phyloP scores from a whole-genome alignment of 2,329 filamentous ascomycete genomes.

The Hypocreales sp. region DNA sequence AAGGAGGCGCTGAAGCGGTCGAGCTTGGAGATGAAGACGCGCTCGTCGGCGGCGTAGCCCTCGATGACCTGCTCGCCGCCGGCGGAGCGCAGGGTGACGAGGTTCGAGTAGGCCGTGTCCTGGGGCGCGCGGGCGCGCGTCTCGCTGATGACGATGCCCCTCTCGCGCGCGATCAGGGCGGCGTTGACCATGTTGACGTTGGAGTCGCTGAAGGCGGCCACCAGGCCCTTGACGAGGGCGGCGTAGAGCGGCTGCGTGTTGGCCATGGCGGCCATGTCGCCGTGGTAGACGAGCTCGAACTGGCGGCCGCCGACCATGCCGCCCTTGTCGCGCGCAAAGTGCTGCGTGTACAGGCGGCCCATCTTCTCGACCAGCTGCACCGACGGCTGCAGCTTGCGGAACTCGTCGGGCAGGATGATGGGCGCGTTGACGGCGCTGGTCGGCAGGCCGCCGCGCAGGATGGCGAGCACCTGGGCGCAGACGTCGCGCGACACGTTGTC shows the following conservation, averaged over 20 bases:
- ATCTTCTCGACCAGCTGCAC: slow-evolving; percentile 65
- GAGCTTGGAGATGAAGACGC: slow-evolving; percentile 54
- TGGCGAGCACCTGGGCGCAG: slow-evolving; percentile 62
- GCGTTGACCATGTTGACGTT: slow-evolving; percentile 78
- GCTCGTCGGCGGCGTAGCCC: slow-evolving; percentile 50
- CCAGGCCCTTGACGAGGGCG: slow-evolving; percentile 62
- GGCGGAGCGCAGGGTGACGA: slow-evolving; percentile 51
- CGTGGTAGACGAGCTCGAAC: slow-evolving; percentile 67
- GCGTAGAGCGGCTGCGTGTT: slow-evolving; percentile 71
- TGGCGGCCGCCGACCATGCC: slow-evolving; percentile 42
- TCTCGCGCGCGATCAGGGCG: slow-evolving; percentile 57
- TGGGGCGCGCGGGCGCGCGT: slow-evolving; percentile 46
- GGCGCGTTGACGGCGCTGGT: slow-evolving; percentile 69
- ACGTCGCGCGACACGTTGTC: slow-evolving; percentile 75
- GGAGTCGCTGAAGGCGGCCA: slow-evolving; percentile 50
- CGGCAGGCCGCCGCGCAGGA: slow-evolving; percentile 57
- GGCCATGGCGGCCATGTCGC: slow-evolving; percentile 52
- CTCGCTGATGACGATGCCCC: slow-evolving; percentile 65
- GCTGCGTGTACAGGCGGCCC: slow-evolving; percentile 65
- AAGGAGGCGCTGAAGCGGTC: slow-evolving; percentile 63
- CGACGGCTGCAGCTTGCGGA: slow-evolving; percentile 61
- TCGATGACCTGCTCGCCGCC: slow-evolving; percentile 34
- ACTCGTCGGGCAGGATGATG: slow-evolving; percentile 68
- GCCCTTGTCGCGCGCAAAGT: slow-evolving; percentile 35
- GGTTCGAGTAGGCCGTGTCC: slow-evolving; percentile 50